Conservation (phyloP, 208 protist genomes). For the Polymyxa betae region DNA sequence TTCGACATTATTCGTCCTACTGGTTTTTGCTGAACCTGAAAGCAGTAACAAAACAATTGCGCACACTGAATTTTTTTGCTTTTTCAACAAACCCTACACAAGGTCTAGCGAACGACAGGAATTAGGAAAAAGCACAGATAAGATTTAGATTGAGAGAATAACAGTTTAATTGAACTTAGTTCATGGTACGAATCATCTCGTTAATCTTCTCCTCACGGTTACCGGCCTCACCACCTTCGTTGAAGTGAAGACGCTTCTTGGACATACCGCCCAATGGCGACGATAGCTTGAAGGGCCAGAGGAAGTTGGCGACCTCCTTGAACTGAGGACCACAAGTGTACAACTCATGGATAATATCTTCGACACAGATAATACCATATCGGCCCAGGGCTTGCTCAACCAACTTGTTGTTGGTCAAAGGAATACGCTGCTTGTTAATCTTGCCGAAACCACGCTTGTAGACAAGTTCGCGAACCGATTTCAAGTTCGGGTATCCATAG, state of each 20-base stretch:
- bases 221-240: conserved; percentile 98
- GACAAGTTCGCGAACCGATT: conserved; percentile 93
- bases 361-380: conserved; percentile 93
- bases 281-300: conserved; percentile 98
- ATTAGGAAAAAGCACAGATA: not conserved
- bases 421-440: conserved; percentile 94
- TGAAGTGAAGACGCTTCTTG: conserved; percentile 94
- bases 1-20: no score
- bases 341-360: conserved; percentile 99
- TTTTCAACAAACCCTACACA: no score
- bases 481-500: conserved; percentile 94
- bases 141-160: not conserved
- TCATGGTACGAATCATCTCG: conserved; percentile 93
- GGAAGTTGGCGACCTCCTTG: conserved; percentile 92
- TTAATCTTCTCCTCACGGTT: conserved; percentile 99
- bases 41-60: no score
- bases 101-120: no score
- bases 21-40: no score
- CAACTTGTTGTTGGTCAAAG: conserved; percentile 91
- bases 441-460: conserved; percentile 99
- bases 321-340: conserved; percentile 97
- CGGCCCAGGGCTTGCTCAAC: conserved; percentile 92
- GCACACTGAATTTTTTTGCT: no score
- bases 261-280: conserved; percentile 91
- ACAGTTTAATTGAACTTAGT: no score